Percentiles rank a stretch among this genome's conserved stretches.
Evolutionary conservation across 2,329 filamentous ascomycete species (phyloP).

Genomic region (Sporothrix euskadiensis): DNA sequence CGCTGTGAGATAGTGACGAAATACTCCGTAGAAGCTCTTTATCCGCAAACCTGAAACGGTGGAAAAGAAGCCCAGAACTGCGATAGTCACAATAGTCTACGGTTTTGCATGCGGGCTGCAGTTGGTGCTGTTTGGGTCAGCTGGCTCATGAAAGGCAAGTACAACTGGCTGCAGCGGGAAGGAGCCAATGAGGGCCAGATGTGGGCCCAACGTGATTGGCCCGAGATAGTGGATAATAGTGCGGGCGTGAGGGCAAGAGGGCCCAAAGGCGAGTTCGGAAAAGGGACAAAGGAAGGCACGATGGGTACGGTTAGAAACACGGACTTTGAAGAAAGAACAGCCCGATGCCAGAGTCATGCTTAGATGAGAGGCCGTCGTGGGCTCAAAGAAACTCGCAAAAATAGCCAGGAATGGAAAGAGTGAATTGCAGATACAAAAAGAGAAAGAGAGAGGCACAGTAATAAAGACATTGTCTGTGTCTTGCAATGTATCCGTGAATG

Average conservation of each 20-base stretch:
- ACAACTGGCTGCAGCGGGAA: neutral
- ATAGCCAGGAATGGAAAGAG: neutral
- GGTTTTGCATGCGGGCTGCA: neutral
- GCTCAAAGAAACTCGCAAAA: neutral
- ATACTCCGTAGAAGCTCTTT: neutral
- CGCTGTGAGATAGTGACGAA: neutral
- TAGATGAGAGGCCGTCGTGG: neutral
- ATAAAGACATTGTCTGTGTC: neutral
- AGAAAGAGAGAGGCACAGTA: neutral
- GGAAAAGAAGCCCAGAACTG: neutral
- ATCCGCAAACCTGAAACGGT: neutral
- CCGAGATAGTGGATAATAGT: constrained; percentile 14
- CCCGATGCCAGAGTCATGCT: constrained; percentile 1
- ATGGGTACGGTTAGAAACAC: neutral
- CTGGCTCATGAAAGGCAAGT: neutral
- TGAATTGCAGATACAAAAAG: neutral
- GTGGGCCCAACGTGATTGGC: constrained; percentile 31
- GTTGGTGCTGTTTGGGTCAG: neutral
- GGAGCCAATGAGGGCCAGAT: constrained; percentile 29
- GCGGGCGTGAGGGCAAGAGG: neutral
- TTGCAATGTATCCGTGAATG: neutral
- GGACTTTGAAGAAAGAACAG: neutral
- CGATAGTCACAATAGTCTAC: neutral
- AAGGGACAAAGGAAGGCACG: constrained; percentile 9
- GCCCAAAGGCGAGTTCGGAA: constrained; percentile 3